Base-by-base conservation (phyloP, 1,139 yeast genomes). In the Hansenula lynferdii region DNA sequence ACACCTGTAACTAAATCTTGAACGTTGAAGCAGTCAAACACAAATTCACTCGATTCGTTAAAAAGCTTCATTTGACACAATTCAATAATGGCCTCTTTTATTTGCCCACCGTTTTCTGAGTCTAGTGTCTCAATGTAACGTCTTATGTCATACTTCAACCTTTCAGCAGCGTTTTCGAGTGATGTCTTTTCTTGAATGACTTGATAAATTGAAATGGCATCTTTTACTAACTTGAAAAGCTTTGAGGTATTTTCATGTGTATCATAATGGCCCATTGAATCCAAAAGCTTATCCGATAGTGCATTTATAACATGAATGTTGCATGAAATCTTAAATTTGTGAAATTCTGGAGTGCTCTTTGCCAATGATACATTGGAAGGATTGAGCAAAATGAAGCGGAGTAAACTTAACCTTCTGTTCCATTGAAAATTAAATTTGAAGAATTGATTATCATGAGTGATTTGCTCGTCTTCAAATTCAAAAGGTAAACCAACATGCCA, bases 401-500 rank as follows among this genome's bases (percentile, higher is more conserved):
- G 29, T 1, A 46, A 35, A 0, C n/a, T 9, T 2, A 37, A 31
- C 3, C 37, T 34, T 8, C 26, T 29, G 4, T 28, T 11, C 42
- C 47, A 42, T 32, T 36, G 43, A 4, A 41, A 23, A 26, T 36
- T 29, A 20, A 36, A 37, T 9, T 44, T 37, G 4, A 43, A 19
- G 28, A 46, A 49, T 0, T 25, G 2, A 10, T 40, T 39, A 21
- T 48, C 45, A 21, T 39, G 19, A 1, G 9, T 18, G 5, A 6
- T n/a, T 10, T 16, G 27, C 3, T 25, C 17, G n/a, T 38, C 43
- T 8, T 35, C 27, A 30, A 16, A 25, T 10, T 12, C 21, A 17
- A 36, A 42, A 1, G 28, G 35, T 7, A 49, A 42, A 11, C 69
- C 71, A 35, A 64, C 50, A 11, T 72, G 29, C 81, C 83, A 77